Percentiles rank a stretch among this genome's conserved stretches.
Evolutionary conservation across 2,329 filamentous ascomycete species (phyloP).

Genomic region (Intubia oerlemansii): DNA sequence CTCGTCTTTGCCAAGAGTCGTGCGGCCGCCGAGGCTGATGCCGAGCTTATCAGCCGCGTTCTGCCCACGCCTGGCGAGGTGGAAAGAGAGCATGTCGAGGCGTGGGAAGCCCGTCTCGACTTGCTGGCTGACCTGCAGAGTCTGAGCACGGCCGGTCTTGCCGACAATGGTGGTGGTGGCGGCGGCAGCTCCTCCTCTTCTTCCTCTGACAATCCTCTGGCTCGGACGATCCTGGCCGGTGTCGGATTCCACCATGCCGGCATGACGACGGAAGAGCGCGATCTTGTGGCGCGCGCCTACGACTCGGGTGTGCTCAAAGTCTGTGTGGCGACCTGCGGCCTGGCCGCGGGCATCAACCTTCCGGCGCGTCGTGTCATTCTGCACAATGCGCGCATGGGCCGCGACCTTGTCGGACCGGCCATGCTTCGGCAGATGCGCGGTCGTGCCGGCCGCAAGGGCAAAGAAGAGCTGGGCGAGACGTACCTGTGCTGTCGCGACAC

Average conservation of each 20-base stretch:
- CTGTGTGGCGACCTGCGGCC: conserved; percentile 55
- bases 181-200: too few species aligned
- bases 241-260: conserved; percentile 56
- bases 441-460: conserved; percentile 56
- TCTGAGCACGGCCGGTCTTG: conserved; percentile 25
- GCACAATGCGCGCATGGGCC: conserved; percentile 55
- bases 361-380: conserved; percentile 53
- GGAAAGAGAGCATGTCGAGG: conserved; percentile 11
- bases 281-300: conserved; percentile 49
- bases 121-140: conserved; percentile 44
- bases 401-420: conserved; percentile 54
- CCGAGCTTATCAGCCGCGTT: conserved; percentile 43
- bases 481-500: conserved; percentile 50
- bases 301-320: conserved; percentile 46
- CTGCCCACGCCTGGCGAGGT: conserved; percentile 28
- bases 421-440: conserved; percentile 70
- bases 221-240: conserved; percentile 40
- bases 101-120: conserved; percentile 38
- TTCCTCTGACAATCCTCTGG: conserved; percentile 36
- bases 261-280: conserved; percentile 54
- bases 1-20: conserved; percentile 57
- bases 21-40: conserved; percentile 43
- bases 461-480: conserved; percentile 57
- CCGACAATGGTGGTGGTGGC: too few species aligned
- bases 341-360: conserved; percentile 69